These are phyloP conservation scores for Leccinellum albellum DNA, from an alignment of 768 basidiomycete species.

Conservation along the genomic window DNA sequence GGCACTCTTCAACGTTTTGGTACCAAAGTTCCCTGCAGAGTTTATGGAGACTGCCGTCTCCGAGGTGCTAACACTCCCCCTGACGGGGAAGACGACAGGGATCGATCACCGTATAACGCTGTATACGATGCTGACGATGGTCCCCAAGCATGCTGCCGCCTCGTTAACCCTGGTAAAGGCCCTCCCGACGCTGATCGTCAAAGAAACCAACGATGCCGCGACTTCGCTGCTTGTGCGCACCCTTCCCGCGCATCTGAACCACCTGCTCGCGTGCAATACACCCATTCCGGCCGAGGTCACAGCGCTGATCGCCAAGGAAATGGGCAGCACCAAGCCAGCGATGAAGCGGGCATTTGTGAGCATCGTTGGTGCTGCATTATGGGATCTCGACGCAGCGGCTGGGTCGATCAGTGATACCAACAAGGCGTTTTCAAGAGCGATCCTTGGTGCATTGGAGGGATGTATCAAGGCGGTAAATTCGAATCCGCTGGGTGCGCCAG, in stretches of 20 bases:
- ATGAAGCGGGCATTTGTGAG: constrained; percentile 59
- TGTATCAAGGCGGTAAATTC: constrained; percentile 62
- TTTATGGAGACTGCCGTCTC: constrained; percentile 46
- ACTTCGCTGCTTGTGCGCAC: constrained; percentile 50
- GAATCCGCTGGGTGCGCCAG: constrained; percentile 55
- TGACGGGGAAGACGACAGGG: constrained; percentile 80
- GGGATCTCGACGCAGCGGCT: constrained; percentile 38
- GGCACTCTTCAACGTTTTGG: constrained; percentile 52
- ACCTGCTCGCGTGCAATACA: constrained; percentile 43
- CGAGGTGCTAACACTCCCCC: constrained; percentile 73
- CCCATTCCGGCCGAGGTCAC: constrained; percentile 43
- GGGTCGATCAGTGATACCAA: constrained; percentile 36
- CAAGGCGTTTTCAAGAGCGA: constrained; percentile 46
- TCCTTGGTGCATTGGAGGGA: constrained; percentile 63
- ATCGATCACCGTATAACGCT: constrained; percentile 81
- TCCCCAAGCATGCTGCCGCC: constrained; percentile 47
- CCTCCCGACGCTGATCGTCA: constrained; percentile 47
- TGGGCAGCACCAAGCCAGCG: constrained; percentile 60
- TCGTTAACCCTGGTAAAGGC: constrained; percentile 43
- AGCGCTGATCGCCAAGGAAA: constrained; percentile 62
- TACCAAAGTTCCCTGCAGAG: constrained; percentile 32
- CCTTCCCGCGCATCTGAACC: constrained; percentile 56
- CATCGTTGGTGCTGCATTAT: constrained; percentile 59
- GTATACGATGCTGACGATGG: constrained; percentile 67
- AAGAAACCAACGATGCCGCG: constrained; percentile 77